Evolutionary conservation across 1,284 basidiomycete species (phyloP).

Genomic region (Apiotrichum brassicae): DNA sequence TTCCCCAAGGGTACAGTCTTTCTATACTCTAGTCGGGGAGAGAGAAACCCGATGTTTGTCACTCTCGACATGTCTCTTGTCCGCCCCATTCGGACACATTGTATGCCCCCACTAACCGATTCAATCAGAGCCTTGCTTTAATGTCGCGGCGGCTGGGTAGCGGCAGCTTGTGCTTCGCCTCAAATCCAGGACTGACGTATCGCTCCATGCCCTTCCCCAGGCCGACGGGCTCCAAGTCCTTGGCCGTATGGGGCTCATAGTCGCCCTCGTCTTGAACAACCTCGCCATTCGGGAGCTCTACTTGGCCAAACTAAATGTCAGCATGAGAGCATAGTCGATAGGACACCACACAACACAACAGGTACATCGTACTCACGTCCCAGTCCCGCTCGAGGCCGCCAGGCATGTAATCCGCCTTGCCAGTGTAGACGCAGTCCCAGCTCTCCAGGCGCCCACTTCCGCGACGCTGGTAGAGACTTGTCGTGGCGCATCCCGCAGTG

Average conservation of each 20-base stretch:
- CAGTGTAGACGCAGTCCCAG: constrained; percentile 39
- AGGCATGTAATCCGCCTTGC: constrained; percentile 40
- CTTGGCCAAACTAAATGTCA: constrained; percentile 32
- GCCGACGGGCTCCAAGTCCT: constrained; percentile 39
- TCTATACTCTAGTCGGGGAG: too few relatives aligned
- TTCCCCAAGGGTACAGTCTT: too few relatives aligned
- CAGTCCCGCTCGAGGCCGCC: constrained; percentile 46
- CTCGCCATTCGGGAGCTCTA: constrained; percentile 33
- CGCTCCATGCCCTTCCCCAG: constrained; percentile 37
- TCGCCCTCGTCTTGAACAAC: constrained; percentile 42
- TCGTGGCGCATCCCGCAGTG: constrained; percentile 41
- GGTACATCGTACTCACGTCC: constrained; percentile 23
- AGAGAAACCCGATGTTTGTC: too few relatives aligned
- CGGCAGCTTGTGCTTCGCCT: neutral
- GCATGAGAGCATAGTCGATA: neutral
- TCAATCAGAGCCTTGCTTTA: too few relatives aligned
- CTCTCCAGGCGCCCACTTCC: neutral
- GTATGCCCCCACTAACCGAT: too few relatives aligned
- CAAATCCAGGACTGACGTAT: constrained; percentile 19
- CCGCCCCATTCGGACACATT: too few relatives aligned
- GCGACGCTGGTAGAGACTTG: constrained; percentile 38
- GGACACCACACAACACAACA: neutral
- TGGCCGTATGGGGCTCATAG: constrained; percentile 23
- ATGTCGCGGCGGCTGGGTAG: neutral
- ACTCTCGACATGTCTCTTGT: too few relatives aligned